Evolutionary conservation across 2,329 filamentous ascomycete species (phyloP), one percentile per base, ranked within the genome.

Genomic region (Lasiodiplodia theobromae): DNA sequence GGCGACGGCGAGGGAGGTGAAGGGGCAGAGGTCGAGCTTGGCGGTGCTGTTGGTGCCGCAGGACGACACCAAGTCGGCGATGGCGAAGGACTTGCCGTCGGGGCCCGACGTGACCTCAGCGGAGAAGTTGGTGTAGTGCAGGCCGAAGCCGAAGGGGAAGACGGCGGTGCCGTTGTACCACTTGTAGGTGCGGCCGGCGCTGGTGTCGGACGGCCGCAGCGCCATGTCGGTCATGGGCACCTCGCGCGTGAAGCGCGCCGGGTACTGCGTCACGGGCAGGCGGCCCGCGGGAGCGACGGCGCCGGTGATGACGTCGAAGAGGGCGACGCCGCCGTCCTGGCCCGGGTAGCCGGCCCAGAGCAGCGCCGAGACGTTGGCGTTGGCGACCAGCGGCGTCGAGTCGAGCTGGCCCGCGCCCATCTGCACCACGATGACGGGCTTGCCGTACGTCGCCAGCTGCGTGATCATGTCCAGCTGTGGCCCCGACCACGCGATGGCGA

Each of bases 321-420:
- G 73, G 0, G 87, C 88, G 10, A 77, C 76, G 2, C 88, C 88
- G 14, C 88, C 88, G 49, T 85, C 84, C 75, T 89, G 87, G 1
- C 88, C 87, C 0, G 88, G 87, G 68, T 87, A 89, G 0, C 87
- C 86, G 0, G 80, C 85, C 87, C 87, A 89, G 0, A 89, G 71
- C 0, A 89, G 73, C 0, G 85, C 82, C 34, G 80, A 82, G 68
- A 89, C 81, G 67, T 84, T 84, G 1, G 77, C 71, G 66, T 86
- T 84, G 4, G 75, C 76, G 6, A 85, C 73, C 3, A 89, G 73
- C 3, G 85, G 80, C 0, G 83, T 80, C 68, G 83, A 82, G 72
- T 89, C 88, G 23, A 89, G 70, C 72, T 84, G 82, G 14, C 80
- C 80, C 18, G 73, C 82, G 25, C 86, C 86, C 71, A 88, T 80